phyloP scores from a whole-genome alignment of 768 basidiomycete species.

The Pluteus cervinus region DNA sequence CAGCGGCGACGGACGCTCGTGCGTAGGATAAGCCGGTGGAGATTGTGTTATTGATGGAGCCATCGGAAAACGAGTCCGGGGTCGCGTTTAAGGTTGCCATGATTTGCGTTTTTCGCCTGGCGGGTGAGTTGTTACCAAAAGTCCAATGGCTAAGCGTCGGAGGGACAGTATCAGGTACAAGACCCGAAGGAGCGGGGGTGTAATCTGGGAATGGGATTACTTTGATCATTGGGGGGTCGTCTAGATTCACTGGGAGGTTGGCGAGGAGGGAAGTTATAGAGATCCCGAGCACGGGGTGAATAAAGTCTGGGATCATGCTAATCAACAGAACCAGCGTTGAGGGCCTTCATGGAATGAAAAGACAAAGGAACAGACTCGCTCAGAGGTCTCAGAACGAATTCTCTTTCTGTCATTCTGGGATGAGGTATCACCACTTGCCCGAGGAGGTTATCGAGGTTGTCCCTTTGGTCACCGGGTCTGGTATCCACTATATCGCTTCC shows the following conservation, averaged over 20 bases:
- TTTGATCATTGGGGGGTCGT: slow-evolving; percentile 51
- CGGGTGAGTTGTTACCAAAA: slow-evolving; percentile 21
- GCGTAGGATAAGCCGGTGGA: slow-evolving; percentile 51
- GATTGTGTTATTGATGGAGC: slow-evolving; percentile 49
- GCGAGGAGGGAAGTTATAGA: slow-evolving; percentile 41
- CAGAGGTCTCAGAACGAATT: slow-evolving; percentile 87
- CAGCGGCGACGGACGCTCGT: slow-evolving; percentile 38
- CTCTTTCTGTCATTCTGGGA: slow-evolving; percentile 71
- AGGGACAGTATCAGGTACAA: slow-evolving; percentile 29
- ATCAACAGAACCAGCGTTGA: neutral
- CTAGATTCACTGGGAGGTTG: slow-evolving; percentile 25
- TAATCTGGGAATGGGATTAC: slow-evolving; percentile 70
- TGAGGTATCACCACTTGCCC: slow-evolving; percentile 84
- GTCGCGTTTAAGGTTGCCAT: slow-evolving; percentile 95
- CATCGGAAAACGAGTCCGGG: slow-evolving; percentile 96
- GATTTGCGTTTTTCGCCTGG: slow-evolving; percentile 47
- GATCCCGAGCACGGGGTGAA: slow-evolving; percentile 55
- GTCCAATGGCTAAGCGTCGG: slow-evolving; percentile 47
- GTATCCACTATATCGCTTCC: slow-evolving; percentile 57
- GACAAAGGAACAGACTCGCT: slow-evolving; percentile 61
- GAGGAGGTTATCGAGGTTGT: slow-evolving; percentile 43
- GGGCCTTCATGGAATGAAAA: neutral
- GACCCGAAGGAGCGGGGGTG: slow-evolving; percentile 23
- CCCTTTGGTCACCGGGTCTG: slow-evolving; percentile 31
- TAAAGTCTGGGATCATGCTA: slow-evolving; percentile 75